A percentile compares a stretch with the other conserved stretches of the same genome.
phyloP scores from a whole-genome alignment of 139 green algal species.

The Monoraphidium neglectum region DNA sequence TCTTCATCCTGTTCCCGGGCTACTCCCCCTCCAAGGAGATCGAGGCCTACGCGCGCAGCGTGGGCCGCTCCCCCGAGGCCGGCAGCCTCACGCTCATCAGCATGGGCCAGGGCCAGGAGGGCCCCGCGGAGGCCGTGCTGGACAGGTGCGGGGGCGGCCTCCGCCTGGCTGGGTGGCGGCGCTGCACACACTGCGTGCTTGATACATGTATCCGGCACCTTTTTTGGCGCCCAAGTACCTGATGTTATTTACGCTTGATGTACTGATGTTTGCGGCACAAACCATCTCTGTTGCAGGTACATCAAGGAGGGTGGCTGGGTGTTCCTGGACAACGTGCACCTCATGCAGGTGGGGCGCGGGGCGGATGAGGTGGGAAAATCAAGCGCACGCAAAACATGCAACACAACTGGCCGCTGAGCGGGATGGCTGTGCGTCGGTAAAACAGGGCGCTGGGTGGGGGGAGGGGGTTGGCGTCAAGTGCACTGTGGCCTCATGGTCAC shows the following conservation, averaged over 20 bases:
- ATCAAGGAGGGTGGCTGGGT: constrained; percentile 86
- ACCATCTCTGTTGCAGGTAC: constrained; percentile 46
- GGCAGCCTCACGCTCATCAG: constrained; percentile 82
- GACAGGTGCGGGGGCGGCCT: constrained; percentile 66
- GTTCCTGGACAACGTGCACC: constrained; percentile 92
- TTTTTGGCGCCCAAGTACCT: too few relatives aligned
- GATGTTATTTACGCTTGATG: too few relatives aligned
- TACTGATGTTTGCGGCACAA: neutral
- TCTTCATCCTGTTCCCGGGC: constrained; percentile 91
- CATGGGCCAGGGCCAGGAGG: constrained; percentile 90
- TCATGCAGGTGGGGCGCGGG: too few relatives aligned
- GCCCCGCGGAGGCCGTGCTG: constrained; percentile 75
- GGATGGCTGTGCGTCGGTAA: too few relatives aligned
- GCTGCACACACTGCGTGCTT: neutral
- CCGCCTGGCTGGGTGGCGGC: neutral
- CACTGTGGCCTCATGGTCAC: too few relatives aligned
- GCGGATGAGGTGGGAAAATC: too few relatives aligned
- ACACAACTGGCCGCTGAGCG: too few relatives aligned
- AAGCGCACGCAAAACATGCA: too few relatives aligned
- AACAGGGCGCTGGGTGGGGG: too few relatives aligned
- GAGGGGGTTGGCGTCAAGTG: too few relatives aligned
- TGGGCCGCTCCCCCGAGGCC: constrained; percentile 71
- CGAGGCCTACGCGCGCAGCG: constrained; percentile 73
- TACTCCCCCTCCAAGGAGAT: constrained; percentile 90
- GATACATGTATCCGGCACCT: too few relatives aligned